Base-by-base conservation (phyloP, 163 green algal species). In the Trebouxiophyceae sp. region DNA sequence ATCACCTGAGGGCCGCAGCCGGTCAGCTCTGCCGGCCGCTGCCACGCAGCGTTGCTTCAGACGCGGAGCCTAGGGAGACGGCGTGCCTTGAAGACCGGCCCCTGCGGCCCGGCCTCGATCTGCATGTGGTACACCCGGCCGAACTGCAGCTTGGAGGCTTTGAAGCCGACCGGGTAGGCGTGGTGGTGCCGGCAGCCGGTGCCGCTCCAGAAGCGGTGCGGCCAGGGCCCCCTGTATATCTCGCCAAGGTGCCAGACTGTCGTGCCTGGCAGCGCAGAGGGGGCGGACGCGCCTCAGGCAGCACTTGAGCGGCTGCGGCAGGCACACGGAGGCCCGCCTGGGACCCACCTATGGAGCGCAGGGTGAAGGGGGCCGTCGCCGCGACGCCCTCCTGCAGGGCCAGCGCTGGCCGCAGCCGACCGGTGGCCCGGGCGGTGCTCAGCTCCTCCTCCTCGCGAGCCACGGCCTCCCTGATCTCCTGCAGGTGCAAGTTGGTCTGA, bases 151-250 rank as follows among this genome's bases (percentile, higher is more conserved):
- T 83, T 83, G 32, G 54, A 69, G 30, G 78, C 78, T 2, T 57
- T 28, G 67, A 82, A 85, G 0, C 78, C 78, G 24, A 81, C 70
- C 2, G 76, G 73, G 50, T 84, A 85, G 23, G 78, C 66, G 29
- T 85, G 78, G 54, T 83, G 78, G 58, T 69, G 77, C 19, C 77
- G 60, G 68, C 76, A 83, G 45, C 78, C 73, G 4, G 29, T 57
- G 19, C 34, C 66, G 28, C 61, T 75, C 75, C 75, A 82, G 60
- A 75, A 80, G 28, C 56, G 45, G 26, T 77, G 60, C 20, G 68
- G 64, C 58, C 63, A 82, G 8, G 58, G 26, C 8, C 73, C 73
- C 0, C 75, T 63, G 32, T 80, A 60, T 46, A 80, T 46, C 2
- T 33, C 7, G 5, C 75, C 75, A 12, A 82, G 67, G 20, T 77